Conservation (phyloP, 2,329 filamentous ascomycete genomes). For the Aspergillus oerlinghausenensis region DNA sequence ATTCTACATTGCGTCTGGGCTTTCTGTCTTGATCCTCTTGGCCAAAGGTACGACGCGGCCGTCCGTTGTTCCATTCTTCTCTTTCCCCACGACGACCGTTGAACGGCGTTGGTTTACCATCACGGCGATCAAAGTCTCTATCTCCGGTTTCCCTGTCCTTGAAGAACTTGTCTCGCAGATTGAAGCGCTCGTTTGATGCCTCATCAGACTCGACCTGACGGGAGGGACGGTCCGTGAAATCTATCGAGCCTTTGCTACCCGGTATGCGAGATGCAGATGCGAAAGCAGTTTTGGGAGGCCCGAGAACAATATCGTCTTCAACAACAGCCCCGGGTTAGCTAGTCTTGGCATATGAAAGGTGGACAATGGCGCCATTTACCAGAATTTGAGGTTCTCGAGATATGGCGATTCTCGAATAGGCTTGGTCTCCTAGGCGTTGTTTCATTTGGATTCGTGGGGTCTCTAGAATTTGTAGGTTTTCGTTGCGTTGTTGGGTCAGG, state of each 20-base stretch:
- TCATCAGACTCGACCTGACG: slow-evolving; percentile 52
- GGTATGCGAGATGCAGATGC: slow-evolving; percentile 63
- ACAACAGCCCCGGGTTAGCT: slow-evolving; percentile 16
- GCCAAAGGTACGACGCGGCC: slow-evolving; percentile 37
- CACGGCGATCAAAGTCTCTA: slow-evolving; percentile 35
- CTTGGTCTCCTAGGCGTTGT: slow-evolving; percentile 34
- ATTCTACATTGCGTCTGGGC: slow-evolving; percentile 39
- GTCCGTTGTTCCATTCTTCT: slow-evolving; percentile 40
- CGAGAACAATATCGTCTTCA: slow-evolving; percentile 77
- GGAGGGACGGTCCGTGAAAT: slow-evolving; percentile 41
- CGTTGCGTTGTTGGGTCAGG: slow-evolving; percentile 39
- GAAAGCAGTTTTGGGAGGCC: slow-evolving; percentile 77
- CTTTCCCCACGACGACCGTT: slow-evolving; percentile 36
- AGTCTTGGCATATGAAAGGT: not conserved
- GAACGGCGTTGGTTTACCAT: slow-evolving; percentile 28
- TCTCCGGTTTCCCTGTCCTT: slow-evolving; percentile 35
- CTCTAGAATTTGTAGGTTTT: slow-evolving; percentile 33
- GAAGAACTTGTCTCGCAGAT: slow-evolving; percentile 49
- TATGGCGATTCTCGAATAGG: slow-evolving; percentile 41
- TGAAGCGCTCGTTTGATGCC: slow-evolving; percentile 58
- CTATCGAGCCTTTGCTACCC: slow-evolving; percentile 41
- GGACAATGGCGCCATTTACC: slow-evolving; percentile 30
- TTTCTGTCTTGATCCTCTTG: slow-evolving; percentile 40
- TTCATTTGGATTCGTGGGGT: slow-evolving; percentile 33
- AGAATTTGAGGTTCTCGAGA: slow-evolving; percentile 46